Evolutionary conservation across 163 green algal species (phyloP).

Genomic region (Scenedesmus sp.): DNA sequence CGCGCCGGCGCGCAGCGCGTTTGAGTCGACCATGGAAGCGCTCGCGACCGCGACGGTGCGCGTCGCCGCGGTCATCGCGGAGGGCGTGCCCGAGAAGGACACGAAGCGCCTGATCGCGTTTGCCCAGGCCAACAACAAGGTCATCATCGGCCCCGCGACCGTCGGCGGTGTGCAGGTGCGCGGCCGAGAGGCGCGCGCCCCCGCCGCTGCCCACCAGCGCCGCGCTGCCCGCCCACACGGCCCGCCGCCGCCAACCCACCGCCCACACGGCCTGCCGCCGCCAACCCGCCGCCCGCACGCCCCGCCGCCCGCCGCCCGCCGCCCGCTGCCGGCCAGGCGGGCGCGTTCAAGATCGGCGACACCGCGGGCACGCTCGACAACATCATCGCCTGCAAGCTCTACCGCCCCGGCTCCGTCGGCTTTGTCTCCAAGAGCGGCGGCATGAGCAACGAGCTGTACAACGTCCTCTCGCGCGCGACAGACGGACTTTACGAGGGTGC

Average conservation of each 20-base stretch:
- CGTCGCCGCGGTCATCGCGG: slow-evolving; percentile 91
- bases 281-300: too few relatives aligned
- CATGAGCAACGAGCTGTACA: slow-evolving; percentile 98
- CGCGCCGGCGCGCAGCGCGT: slow-evolving; percentile 70
- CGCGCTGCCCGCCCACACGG: too few relatives aligned
- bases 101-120: slow-evolving; percentile 93
- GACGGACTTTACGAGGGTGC: slow-evolving; percentile 95
- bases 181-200: too few relatives aligned
- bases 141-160: slow-evolving; percentile 94
- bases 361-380: slow-evolving; percentile 96
- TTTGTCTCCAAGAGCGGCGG: slow-evolving; percentile 95
- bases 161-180: slow-evolving; percentile 89
- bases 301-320: too few relatives aligned
- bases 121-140: slow-evolving; percentile 87
- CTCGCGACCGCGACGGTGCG: slow-evolving; percentile 87
- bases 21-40: slow-evolving; percentile 88
- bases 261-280: too few relatives aligned
- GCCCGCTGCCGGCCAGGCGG: slow-evolving; percentile 58
- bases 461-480: slow-evolving; percentile 87
- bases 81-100: slow-evolving; percentile 94
- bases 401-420: slow-evolving; percentile 89
- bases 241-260: too few relatives aligned
- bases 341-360: slow-evolving; percentile 96
- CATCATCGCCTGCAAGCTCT: slow-evolving; percentile 95
- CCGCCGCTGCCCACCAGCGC: too few relatives aligned